Percentiles rank a stretch among this genome's conserved stretches.
Evolutionary conservation across 2,329 filamentous ascomycete genomes (phyloP).

Genomic region (Nannizziopsis barbatae): DNA sequence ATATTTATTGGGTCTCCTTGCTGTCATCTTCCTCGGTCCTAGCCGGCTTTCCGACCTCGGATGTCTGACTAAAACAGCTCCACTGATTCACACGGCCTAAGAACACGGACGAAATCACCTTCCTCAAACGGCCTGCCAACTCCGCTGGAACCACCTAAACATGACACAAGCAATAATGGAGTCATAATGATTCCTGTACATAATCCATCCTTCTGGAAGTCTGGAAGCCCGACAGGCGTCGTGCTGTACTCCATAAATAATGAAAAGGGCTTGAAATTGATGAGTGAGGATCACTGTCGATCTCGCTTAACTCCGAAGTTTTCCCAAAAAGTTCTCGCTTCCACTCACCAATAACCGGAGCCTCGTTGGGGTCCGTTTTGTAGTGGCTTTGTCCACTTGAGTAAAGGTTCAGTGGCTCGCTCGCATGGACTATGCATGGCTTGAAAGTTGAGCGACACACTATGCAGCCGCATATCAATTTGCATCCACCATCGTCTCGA

Average conservation of each 20-base stretch:
- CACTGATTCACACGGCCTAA: conserved; percentile 1
- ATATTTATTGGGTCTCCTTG: not conserved
- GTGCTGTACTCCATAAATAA: too few relatives aligned
- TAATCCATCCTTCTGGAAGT: not conserved
- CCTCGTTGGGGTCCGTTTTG: not conserved
- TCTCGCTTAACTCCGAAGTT: conserved; percentile 2
- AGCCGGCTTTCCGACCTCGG: too few relatives aligned
- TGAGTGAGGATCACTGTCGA: conserved; percentile 6
- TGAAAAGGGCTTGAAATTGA: not conserved
- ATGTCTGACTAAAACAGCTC: not conserved
- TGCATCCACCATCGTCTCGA: too few relatives aligned
- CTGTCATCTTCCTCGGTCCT: not conserved
- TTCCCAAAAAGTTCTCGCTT: conserved; percentile 4
- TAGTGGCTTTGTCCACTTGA: too few relatives aligned
- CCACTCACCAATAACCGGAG: conserved; percentile 1
- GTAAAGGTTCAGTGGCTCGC: too few relatives aligned
- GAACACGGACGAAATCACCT: not conserved
- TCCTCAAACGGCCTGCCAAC: not conserved
- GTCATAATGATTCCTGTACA: not conserved
- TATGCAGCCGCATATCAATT: too few relatives aligned
- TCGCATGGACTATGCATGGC: too few relatives aligned
- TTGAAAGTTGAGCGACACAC: too few relatives aligned
- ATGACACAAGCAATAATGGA: too few relatives aligned
- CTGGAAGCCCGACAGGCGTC: not conserved
- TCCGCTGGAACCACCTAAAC: not conserved